Base-by-base conservation (phyloP, 768 basidiomycete genomes). In the Crucibulum laeve region DNA sequence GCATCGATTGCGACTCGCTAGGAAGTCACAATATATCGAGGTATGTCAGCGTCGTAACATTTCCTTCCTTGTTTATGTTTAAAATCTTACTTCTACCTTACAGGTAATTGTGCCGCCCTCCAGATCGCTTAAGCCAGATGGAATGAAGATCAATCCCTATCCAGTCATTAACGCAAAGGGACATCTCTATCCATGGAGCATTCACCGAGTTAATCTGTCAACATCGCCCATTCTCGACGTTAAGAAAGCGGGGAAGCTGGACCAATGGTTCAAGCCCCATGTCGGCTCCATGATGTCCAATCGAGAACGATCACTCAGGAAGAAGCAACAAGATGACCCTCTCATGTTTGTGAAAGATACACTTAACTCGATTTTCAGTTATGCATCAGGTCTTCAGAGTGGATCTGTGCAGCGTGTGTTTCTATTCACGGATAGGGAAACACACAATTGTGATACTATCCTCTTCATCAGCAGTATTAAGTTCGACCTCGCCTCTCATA, bases 391-490 rank as follows among this genome's bases (percentile, higher is more conserved):
- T 11, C 48, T 54, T 6, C 56, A 57, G 32, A 45, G 43, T 19
- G 43, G 40, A 5, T 21, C 50, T 17, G 34, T 43, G 7, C 42
- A 32, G 37, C 25, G 18, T 14, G 26, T 14, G 8, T 17, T 50
- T n/a, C 10, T 3, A 0, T 53, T 63, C 11, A 53, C 52, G 3
- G 15, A 45, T 14, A 46, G 32, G 4, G 8, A 58, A 15, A 49
- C 34, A 3, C 72, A 76, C 53, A 49, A 43, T 18, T 21, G 49
- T 3, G 54, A 71, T n/a, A n/a, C n/a, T n/a, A n/a, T n/a, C n/a
- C n/a, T n/a, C n/a, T n/a, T n/a, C n/a, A n/a, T n/a, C n/a, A n/a
- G n/a, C n/a, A n/a, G n/a, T n/a, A n/a, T n/a, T n/a, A n/a, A n/a
- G n/a, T n/a, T n/a, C n/a, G n/a, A n/a, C n/a, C n/a, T n/a, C n/a